phyloP scores from a whole-genome alignment of 441 rosid species.

The Arabidopsis lyrata region DNA sequence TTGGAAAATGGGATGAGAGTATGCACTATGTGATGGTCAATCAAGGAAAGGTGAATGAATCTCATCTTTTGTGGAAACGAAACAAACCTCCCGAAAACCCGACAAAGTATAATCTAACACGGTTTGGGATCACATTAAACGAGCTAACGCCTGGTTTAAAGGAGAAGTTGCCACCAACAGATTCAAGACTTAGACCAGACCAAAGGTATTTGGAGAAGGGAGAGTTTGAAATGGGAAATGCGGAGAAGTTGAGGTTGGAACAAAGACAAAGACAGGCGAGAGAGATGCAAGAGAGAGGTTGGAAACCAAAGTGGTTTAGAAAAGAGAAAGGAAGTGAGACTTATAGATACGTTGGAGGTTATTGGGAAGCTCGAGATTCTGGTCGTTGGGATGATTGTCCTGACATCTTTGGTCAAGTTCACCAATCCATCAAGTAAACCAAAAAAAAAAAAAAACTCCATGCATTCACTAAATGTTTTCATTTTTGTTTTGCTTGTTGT shows the following conservation, averaged over 20 bases:
- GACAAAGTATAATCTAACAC: conserved; percentile 61
- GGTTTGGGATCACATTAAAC: conserved; percentile 62
- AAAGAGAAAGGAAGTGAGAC: conserved; percentile 51
- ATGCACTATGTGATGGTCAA: conserved; percentile 54
- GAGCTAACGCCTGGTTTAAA: conserved; percentile 59
- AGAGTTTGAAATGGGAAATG: conserved; percentile 62
- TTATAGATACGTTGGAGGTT: conserved; percentile 59
- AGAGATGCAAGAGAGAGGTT: conserved; percentile 69
- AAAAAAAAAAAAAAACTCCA: background rate
- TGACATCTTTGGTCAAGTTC: conserved; percentile 63
- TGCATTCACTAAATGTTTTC: background rate
- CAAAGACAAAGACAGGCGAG: conserved; percentile 63
- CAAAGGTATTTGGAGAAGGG: conserved; percentile 63
- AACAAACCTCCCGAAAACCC: conserved; percentile 52
- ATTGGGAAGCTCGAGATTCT: conserved; percentile 64
- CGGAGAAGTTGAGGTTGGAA: conserved; percentile 67
- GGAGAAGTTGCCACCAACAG: conserved; percentile 73
- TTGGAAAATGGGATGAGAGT: conserved; percentile 78
- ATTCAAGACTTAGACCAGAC: conserved; percentile 69
- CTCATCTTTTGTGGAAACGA: conserved; percentile 60
- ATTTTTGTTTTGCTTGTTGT: background rate
- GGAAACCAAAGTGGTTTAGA: conserved; percentile 69
- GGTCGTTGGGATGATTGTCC: conserved; percentile 60
- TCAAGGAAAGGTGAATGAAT: conserved; percentile 59
- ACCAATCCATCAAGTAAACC: conserved; percentile 16